These are phyloP conservation scores for Ananas comosus DNA, from an alignment of 176 grass and related monocot species.

Conservation along the genomic window DNA sequence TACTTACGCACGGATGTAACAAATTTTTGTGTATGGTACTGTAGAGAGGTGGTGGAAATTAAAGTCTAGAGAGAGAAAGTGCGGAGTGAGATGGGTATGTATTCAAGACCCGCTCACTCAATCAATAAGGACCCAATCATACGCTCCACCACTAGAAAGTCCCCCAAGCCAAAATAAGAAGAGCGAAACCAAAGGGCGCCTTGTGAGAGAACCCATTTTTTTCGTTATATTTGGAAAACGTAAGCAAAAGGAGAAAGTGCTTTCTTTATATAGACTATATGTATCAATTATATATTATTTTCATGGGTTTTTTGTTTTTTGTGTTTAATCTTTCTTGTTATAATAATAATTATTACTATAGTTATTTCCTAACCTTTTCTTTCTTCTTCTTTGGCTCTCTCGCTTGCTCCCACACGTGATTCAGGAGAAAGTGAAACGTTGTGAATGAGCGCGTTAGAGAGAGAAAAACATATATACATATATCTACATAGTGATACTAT, in stretches of 20 bases:
- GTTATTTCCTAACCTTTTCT: not conserved
- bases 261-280: not conserved
- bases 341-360: not conserved
- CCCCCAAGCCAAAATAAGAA: not conserved
- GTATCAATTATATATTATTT: too few species aligned
- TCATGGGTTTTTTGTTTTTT: not conserved
- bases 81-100: not conserved
- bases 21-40: not conserved
- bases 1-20: not conserved
- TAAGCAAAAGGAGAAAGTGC: not conserved
- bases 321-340: not conserved
- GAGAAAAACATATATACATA: not conserved
- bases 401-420: constrained; percentile 7
- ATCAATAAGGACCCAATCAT: constrained; percentile 8
- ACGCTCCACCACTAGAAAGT: too few species aligned
- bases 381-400: not conserved
- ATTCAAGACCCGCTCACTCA: not conserved
- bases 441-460: too few species aligned
- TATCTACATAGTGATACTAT: not conserved
- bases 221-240: not conserved
- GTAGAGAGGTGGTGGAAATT: too few species aligned
- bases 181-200: not conserved
- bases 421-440: not conserved
- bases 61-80: not conserved
- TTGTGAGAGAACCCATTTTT: not conserved